Evolutionary conservation across 352 stramenopile genomes (phyloP).

Genomic region (Phytopythium boreale): DNA sequence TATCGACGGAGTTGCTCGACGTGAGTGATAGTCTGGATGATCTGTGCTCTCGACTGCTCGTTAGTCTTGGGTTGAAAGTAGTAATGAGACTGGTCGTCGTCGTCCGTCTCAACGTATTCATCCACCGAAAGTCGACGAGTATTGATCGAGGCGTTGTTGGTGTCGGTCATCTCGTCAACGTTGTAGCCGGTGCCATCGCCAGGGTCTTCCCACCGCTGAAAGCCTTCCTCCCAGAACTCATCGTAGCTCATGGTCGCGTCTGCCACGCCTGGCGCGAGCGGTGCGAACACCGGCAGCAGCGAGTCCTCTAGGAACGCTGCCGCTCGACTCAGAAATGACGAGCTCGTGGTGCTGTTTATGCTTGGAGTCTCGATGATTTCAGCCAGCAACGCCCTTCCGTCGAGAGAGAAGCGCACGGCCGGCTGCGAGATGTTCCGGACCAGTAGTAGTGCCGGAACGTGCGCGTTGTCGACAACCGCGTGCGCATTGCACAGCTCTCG

Average conservation of each 20-base stretch:
- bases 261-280: background rate
- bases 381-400: constrained; percentile 3
- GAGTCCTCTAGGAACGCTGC: constrained; percentile 3
- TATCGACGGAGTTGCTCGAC: background rate
- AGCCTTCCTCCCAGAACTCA: constrained; percentile 3
- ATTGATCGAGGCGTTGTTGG: background rate
- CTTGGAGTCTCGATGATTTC: background rate
- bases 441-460: constrained; percentile 25
- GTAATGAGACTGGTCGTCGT: background rate
- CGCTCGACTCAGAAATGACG: constrained; percentile 7
- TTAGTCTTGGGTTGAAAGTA: background rate
- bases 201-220: constrained; percentile 3
- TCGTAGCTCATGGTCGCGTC: background rate
- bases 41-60: background rate
- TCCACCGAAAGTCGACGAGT: background rate
- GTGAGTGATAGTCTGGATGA: constrained; percentile 3
- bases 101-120: background rate
- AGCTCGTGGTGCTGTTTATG: background rate
- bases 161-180: background rate
- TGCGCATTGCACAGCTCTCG: constrained; percentile 20
- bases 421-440: constrained; percentile 17
- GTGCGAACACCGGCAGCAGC: constrained; percentile 2
- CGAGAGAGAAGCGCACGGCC: constrained; percentile 8
- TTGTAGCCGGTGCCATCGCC: background rate
- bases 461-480: constrained; percentile 17